These are phyloP conservation scores for Akanthomyces muscarius DNA, from an alignment of 2,329 filamentous ascomycete species.

Conservation along the genomic window DNA sequence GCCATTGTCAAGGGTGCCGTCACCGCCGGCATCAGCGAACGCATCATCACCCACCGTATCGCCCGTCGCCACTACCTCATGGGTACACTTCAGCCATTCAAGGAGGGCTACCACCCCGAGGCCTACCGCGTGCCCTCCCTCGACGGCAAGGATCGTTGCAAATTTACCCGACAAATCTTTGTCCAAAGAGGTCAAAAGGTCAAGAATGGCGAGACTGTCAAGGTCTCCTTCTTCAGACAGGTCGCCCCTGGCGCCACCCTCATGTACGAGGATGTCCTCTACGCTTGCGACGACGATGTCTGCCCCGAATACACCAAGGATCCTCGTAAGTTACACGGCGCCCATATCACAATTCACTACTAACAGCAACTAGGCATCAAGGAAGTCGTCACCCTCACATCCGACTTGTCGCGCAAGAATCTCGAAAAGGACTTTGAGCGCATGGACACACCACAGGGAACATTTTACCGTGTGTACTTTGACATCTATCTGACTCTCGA, in stretches of 20 bases:
- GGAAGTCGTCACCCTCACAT: constrained; percentile 96
- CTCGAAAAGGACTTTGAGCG: constrained; percentile 98
- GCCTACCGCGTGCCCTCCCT: constrained; percentile 95
- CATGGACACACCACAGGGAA: constrained; percentile 97
- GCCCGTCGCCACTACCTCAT: constrained; percentile 97
- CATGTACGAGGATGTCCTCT: constrained; percentile 98
- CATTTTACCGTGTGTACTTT: constrained; percentile 82
- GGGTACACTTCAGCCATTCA: constrained; percentile 97
- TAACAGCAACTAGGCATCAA: constrained; percentile 72
- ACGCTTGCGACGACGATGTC: constrained; percentile 95
- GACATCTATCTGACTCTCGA: constrained; percentile 89
- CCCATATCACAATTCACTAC: constrained; percentile 13
- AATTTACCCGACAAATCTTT: constrained; percentile 97
- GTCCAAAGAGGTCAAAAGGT: constrained; percentile 98
- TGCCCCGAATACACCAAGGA: constrained; percentile 99
- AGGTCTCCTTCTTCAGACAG: constrained; percentile 97
- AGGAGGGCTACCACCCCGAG: constrained; percentile 96
- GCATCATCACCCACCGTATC: constrained; percentile 93
- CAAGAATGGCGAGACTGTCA: constrained; percentile 98
- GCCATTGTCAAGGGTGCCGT: constrained; percentile 98
- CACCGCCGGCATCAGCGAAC: constrained; percentile 94
- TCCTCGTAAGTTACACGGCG: constrained; percentile 69
- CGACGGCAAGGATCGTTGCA: constrained; percentile 96
- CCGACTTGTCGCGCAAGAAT: constrained; percentile 94
- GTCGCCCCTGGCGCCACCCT: constrained; percentile 94